Evolutionary conservation across 306 rosid species (phyloP).

Genomic region (Hippophae rhamnoides): DNA sequence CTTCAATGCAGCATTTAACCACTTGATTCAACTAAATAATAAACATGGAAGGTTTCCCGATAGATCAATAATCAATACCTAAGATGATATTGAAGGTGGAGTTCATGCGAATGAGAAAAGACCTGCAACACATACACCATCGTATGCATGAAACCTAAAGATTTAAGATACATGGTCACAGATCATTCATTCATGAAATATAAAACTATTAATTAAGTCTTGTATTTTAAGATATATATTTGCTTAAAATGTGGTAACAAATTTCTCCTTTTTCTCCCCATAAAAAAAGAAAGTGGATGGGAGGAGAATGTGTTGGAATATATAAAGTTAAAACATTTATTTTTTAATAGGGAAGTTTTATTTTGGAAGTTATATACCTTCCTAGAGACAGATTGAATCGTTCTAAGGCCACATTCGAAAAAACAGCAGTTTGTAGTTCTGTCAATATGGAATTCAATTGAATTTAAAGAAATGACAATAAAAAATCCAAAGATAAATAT

Average conservation of each 20-base stretch:
- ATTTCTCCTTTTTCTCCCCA: no score
- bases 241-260: no score
- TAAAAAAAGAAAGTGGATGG: background rate
- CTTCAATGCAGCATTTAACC: background rate
- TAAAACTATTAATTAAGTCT: no score
- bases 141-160: no score
- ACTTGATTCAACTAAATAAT: background rate
- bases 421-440: slow-evolving; percentile 89
- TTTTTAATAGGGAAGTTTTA: background rate
- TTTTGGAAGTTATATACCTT: slow-evolving; percentile 46
- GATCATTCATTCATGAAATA: background rate
- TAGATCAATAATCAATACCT: slow-evolving; percentile 39
- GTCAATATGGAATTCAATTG: slow-evolving; percentile 26
- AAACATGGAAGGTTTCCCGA: background rate
- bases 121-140: slow-evolving; percentile 44
- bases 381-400: slow-evolving; percentile 83
- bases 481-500: background rate
- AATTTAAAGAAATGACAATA: slow-evolving; percentile 7
- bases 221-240: no score
- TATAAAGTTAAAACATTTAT: background rate
- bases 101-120: slow-evolving; percentile 88
- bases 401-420: slow-evolving; percentile 92
- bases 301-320: background rate
- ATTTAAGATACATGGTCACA: background rate
- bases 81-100: slow-evolving; percentile 90